Conservation (phyloP, 306 rosid genomes). For the Vachellia collinsii region DNA sequence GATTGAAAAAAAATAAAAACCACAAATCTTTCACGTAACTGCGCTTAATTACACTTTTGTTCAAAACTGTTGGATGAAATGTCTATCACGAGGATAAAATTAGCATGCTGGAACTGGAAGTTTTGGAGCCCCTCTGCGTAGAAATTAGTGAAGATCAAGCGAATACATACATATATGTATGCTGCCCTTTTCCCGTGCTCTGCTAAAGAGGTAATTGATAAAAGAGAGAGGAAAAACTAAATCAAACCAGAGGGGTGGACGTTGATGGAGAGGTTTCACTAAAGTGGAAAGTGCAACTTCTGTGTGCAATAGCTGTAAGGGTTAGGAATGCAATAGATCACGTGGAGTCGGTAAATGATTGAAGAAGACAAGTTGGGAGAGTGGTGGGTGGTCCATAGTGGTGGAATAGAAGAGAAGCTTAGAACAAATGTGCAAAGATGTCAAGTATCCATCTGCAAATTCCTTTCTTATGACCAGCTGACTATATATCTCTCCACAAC, state of each 20-base stretch:
- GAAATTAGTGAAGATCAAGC: neutral
- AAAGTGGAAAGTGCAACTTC: conserved; percentile 43
- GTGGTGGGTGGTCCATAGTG: conserved; percentile 56
- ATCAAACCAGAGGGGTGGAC: neutral
- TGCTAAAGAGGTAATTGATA: neutral
- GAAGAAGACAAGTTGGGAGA: conserved; percentile 54
- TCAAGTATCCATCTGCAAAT: conserved; percentile 47
- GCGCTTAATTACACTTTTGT: neutral
- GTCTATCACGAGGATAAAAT: neutral
- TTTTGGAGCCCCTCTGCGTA: neutral
- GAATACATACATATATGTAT: neutral
- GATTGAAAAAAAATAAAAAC: neutral
- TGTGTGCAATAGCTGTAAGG: conserved; percentile 23
- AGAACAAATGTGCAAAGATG: conserved; percentile 44
- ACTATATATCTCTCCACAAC: neutral
- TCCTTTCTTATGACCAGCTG: conserved; percentile 33
- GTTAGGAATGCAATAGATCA: conserved; percentile 53
- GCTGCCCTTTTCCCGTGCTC: neutral
- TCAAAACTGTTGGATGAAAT: conserved; percentile 17
- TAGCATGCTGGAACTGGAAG: neutral
- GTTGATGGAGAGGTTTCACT: conserved; percentile 31
- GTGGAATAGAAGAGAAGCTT: neutral
- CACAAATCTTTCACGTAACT: conserved; percentile 1
- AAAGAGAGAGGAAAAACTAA: neutral
- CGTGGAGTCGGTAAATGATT: conserved; percentile 53